Conservation (phyloP, 1,284 basidiomycete species). For the Moesziomyces aphidis region DNA sequence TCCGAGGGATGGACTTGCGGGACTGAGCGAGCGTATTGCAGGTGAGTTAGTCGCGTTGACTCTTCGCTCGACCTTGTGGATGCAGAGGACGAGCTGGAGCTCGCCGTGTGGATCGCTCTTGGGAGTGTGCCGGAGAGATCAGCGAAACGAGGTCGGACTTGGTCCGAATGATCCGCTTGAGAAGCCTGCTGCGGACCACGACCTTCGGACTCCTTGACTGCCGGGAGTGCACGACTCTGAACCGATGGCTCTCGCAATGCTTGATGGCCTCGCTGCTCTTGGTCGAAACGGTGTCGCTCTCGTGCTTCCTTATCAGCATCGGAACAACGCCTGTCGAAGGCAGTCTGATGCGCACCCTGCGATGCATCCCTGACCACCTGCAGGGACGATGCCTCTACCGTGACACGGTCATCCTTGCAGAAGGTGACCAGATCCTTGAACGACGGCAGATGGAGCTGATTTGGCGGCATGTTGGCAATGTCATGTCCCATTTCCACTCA, state of each 20-base stretch:
- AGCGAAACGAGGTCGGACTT: too few relatives aligned
- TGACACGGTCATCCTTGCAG: not conserved
- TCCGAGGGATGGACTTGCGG: not conserved
- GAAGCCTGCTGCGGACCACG: too few relatives aligned
- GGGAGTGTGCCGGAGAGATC: too few relatives aligned
- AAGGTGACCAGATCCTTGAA: conserved; percentile 25
- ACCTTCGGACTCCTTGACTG: too few relatives aligned
- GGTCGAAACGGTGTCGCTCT: too few relatives aligned
- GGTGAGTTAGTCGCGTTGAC: not conserved
- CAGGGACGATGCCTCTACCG: not conserved
- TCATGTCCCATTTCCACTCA: not conserved
- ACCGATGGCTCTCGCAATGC: too few relatives aligned
- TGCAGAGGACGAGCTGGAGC: not conserved
- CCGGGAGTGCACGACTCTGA: too few relatives aligned
- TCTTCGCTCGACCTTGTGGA: not conserved
- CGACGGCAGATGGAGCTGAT: conserved; percentile 16
- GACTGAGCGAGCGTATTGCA: not conserved
- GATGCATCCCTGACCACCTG: not conserved
- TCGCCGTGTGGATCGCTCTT: not conserved
- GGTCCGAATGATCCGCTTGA: too few relatives aligned
- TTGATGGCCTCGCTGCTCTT: too few relatives aligned
- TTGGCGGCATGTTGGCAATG: not conserved
- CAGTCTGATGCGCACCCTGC: not conserved
- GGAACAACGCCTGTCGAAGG: not conserved
- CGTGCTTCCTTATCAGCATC: too few relatives aligned